These are phyloP conservation scores for Candida ulmi DNA, from an alignment of 805 yeast species.

Conservation along the genomic window DNA sequence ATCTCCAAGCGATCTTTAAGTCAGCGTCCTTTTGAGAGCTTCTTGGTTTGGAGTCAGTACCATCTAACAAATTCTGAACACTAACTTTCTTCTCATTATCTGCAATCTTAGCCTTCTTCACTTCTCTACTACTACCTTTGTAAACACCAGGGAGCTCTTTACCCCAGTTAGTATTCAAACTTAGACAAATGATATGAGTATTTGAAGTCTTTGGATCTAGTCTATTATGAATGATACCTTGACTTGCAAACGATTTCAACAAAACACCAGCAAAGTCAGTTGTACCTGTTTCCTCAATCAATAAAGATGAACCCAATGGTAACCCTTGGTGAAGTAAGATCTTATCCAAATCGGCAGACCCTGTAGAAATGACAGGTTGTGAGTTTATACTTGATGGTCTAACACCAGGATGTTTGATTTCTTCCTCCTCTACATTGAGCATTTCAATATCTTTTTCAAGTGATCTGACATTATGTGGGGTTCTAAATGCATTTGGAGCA, in stretches of 20 bases:
- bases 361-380: slow-evolving; percentile 74
- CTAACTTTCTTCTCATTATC: slow-evolving; percentile 59
- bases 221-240: slow-evolving; percentile 67
- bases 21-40: slow-evolving; percentile 28
- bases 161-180: slow-evolving; percentile 53
- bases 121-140: slow-evolving; percentile 60
- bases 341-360: slow-evolving; percentile 69
- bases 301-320: slow-evolving; percentile 67
- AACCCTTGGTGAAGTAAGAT: slow-evolving; percentile 77
- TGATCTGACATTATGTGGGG: not conserved
- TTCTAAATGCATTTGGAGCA: slow-evolving; percentile 1
- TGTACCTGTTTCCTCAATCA: slow-evolving; percentile 79
- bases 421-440: slow-evolving; percentile 6
- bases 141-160: slow-evolving; percentile 73
- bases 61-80: slow-evolving; percentile 57
- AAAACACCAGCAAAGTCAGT: slow-evolving; percentile 81
- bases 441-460: slow-evolving; percentile 5
- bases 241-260: slow-evolving; percentile 64
- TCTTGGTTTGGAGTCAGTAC: slow-evolving; percentile 7
- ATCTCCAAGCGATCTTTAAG: slow-evolving; percentile 92
- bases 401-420: slow-evolving; percentile 41
- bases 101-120: slow-evolving; percentile 51
- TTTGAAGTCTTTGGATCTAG: slow-evolving; percentile 32
- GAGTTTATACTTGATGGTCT: slow-evolving; percentile 73
- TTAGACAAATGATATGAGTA: slow-evolving; percentile 62